These are phyloP conservation scores for Cadophora gregata DNA, from an alignment of 2,329 filamentous ascomycete species.

Conservation along the genomic window DNA sequence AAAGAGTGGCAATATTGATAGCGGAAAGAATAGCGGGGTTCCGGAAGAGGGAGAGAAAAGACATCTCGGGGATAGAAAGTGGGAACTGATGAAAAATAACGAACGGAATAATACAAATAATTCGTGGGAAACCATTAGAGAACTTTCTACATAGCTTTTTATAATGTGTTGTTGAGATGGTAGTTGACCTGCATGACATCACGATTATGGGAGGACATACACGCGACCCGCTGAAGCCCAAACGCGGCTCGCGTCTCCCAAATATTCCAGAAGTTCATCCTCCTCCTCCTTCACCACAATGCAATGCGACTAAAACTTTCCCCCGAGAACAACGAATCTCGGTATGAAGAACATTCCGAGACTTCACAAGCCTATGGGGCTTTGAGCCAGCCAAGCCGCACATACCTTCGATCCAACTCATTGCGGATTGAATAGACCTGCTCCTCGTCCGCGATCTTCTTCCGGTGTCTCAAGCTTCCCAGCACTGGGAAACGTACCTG, in stretches of 20 bases:
- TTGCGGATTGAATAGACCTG: background rate
- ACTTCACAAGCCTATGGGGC: background rate
- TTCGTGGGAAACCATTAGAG: background rate
- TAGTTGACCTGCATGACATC: background rate
- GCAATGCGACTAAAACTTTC: background rate
- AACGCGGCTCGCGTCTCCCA: slow-evolving; percentile 10
- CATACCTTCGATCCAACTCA: too few species aligned
- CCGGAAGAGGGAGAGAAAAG: slow-evolving; percentile 31
- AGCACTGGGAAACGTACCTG: background rate
- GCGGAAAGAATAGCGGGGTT: slow-evolving; percentile 25
- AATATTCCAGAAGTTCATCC: background rate
- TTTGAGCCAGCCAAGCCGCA: background rate
- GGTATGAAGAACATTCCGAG: background rate
- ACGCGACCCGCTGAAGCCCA: background rate
- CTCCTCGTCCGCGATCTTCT: background rate
- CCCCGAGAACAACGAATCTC: background rate
- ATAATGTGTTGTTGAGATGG: background rate
- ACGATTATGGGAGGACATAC: slow-evolving; percentile 4
- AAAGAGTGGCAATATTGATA: slow-evolving; percentile 30
- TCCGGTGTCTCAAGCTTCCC: background rate
- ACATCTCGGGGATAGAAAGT: slow-evolving; percentile 13
- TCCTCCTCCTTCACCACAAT: background rate
- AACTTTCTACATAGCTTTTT: background rate
- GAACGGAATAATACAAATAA: too few species aligned
- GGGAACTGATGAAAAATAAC: background rate